These are phyloP conservation scores for Stereocaulon alpinum DNA, from an alignment of 495 filamentous ascomycete species.

Conservation along the genomic window DNA sequence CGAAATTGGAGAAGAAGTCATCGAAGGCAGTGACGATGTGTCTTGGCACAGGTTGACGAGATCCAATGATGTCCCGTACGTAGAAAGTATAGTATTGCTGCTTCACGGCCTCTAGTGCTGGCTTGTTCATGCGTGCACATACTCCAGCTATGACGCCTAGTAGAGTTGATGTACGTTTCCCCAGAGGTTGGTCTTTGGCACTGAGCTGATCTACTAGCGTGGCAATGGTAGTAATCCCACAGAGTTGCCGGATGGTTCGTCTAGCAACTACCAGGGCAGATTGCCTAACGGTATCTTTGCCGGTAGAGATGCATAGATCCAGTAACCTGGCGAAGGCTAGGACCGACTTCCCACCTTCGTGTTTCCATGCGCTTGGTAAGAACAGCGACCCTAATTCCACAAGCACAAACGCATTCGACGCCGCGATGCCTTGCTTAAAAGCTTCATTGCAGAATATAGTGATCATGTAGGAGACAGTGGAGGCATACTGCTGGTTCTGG, in stretches of 20 bases:
- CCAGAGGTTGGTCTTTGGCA: slow-evolving; percentile 41
- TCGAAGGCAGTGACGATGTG: slow-evolving; percentile 63
- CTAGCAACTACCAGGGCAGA: slow-evolving; percentile 64
- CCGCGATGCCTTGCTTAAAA: slow-evolving; percentile 60
- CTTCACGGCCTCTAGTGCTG: slow-evolving; percentile 48
- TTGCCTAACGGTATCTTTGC: slow-evolving; percentile 45
- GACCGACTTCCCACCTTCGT: slow-evolving; percentile 53
- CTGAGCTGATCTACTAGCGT: slow-evolving; percentile 36
- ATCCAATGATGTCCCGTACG: slow-evolving; percentile 72
- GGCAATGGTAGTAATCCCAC: slow-evolving; percentile 40
- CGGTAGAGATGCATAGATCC: slow-evolving; percentile 57
- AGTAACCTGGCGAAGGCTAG: slow-evolving; percentile 54
- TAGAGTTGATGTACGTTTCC: slow-evolving; percentile 31
- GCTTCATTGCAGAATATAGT: slow-evolving; percentile 47
- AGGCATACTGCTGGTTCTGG: slow-evolving; percentile 33
- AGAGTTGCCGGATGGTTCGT: slow-evolving; percentile 60
- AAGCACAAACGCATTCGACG: slow-evolving; percentile 76
- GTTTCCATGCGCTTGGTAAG: slow-evolving; percentile 50
- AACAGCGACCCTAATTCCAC: slow-evolving; percentile 79
- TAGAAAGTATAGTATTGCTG: slow-evolving; percentile 69
- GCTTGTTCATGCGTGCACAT: slow-evolving; percentile 53
- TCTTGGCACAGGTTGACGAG: slow-evolving; percentile 54
- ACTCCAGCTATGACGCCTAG: slow-evolving; percentile 83
- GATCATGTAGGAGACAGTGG: slow-evolving; percentile 12
- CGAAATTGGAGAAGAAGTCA: slow-evolving; percentile 76